Base-by-base conservation (phyloP, 805 yeast genomes). In the Candida tallmaniae region DNA sequence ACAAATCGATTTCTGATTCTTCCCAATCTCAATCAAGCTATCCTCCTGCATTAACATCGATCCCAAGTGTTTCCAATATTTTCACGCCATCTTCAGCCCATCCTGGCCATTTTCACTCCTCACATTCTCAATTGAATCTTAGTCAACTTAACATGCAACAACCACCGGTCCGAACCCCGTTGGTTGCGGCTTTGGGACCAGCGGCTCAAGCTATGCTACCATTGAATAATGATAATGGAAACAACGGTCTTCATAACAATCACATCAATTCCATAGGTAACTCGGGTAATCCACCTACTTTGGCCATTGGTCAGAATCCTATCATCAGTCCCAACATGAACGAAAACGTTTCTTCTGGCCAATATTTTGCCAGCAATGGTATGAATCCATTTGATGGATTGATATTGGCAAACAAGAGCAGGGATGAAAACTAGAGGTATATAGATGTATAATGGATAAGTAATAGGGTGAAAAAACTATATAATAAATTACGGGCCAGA, bases 321-420 rank as follows among this genome's bases (percentile, higher is more conserved):
- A 24, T 46, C 21, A 29, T 34, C 6, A 47, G 57, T 38, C 59
- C 59, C 28, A 20, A 17, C 18, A 19, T 23, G 12, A 23, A 20
- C 13, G 29, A 24, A 4, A 27, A 21, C 19, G 61, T 52, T 24
- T 50, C 62, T 4, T 40, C 47, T 1, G 65, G 65, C 6, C 67
- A 58, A 38, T 53, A 46, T 38, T 59, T 41, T 39, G 64, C 62
- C 11, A 59, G 48, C 36, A 55, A 56, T 33, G 67, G 65, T 3
- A 46, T 58, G 44, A 61, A 61, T 41, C 67, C 67, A 6, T 61
- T 60, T 40, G 67, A 61, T 38, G 65, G 65, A n/a, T 44, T 60
- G 16, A 60, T 61, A 14, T 42, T 60, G 47, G 60, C 61, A 6
- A 50, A 35, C 13, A 27, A 38, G 27, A 27, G 20, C 8, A 17